Evolutionary conservation across 2,329 filamentous ascomycete species (phyloP), one percentile per base, ranked within the genome.

Genomic region (Aspergillus uvarum): DNA sequence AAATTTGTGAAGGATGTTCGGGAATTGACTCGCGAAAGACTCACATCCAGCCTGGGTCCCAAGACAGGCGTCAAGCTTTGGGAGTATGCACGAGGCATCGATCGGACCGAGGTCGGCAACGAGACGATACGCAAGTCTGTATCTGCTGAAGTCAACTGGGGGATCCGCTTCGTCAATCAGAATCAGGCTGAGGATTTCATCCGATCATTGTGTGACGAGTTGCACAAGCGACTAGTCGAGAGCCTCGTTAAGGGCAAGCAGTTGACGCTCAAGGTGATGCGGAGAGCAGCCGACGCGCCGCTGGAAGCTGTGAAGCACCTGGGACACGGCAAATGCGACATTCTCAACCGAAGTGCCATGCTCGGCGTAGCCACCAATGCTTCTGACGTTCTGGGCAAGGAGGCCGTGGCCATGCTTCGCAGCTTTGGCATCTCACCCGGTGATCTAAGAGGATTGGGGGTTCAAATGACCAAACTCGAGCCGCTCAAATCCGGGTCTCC

Each of bases 141-240:
- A 0, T 98, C 95, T 2, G 94, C 94, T 1, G 95, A 99, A 73
- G 92, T 99, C 63, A 99, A 95, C 69, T 99, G 95, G 95, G 95
- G 96, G 2, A 96, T 99, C 58, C 88, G 95, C 5, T 99, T 99
- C 72, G 87, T 95, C 66, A 96, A 85, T 61, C 92, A 97, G 70
- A 83, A 86, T n/a, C 94, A 99, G 75, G 93, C 92, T 0, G 94
- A 98, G 60, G 91, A 96, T 65, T 99, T 99, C 73, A 84, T 98
- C 31, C 81, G 86, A 62, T 95, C 91, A 65, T 80, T 99, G 0
- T 95, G 91, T 70, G 88, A 88, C 58, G 95, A 99, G 74, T 79
- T 99, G 6, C 88, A 93, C 67, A 89, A 88, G 58, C 85, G 95
- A 1, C 79, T 99, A 19, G 71, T 92, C 22, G 90, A 92, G 64